A percentile compares a stretch with the other conserved stretches of the same genome.
phyloP scores from a whole-genome alignment of 768 basidiomycete genomes.

The Glaciozyma martinii region DNA sequence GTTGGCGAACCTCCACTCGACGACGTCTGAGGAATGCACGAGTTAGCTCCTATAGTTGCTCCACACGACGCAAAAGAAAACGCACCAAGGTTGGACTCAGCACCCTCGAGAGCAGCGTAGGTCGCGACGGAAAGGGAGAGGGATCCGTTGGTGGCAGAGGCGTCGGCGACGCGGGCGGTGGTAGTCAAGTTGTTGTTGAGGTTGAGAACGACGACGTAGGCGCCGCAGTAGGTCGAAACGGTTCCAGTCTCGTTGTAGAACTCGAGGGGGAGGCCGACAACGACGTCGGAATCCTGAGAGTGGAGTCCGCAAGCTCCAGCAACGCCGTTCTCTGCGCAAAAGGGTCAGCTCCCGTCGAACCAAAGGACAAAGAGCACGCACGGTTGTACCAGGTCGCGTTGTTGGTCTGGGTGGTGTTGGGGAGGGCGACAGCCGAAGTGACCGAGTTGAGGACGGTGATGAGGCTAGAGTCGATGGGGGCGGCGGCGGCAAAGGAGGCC shows the following conservation, averaged over 20 bases:
- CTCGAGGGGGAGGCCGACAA: conserved; percentile 47
- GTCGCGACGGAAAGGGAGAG: conserved; percentile 30
- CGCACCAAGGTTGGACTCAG: conserved; percentile 10
- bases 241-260: conserved; percentile 44
- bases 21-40: conserved; percentile 35
- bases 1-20: conserved; percentile 31
- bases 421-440: conserved; percentile 14
- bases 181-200: conserved; percentile 50
- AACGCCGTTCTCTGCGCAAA: conserved; percentile 48
- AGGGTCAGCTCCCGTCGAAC: too few species aligned
- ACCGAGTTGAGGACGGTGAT: conserved; percentile 10
- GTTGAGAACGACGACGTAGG: conserved; percentile 57
- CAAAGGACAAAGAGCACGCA: conserved; percentile 3
- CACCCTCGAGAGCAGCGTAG: conserved; percentile 41
- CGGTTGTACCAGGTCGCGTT: conserved; percentile 15
- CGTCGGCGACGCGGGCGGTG: conserved; percentile 62
- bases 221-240: conserved; percentile 57
- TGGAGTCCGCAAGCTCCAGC: conserved; percentile 69
- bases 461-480: conserved; percentile 38
- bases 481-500: conserved; percentile 37
- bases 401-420: conserved; percentile 15
- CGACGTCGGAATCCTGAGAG: conserved; percentile 44
- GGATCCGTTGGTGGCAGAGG: conserved; percentile 39
- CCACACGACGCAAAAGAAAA: conserved; percentile 5
- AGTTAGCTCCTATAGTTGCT: conserved; percentile 56